Conservation (phyloP, 768 basidiomycete genomes). For the Kwoniella mangroviensis region DNA sequence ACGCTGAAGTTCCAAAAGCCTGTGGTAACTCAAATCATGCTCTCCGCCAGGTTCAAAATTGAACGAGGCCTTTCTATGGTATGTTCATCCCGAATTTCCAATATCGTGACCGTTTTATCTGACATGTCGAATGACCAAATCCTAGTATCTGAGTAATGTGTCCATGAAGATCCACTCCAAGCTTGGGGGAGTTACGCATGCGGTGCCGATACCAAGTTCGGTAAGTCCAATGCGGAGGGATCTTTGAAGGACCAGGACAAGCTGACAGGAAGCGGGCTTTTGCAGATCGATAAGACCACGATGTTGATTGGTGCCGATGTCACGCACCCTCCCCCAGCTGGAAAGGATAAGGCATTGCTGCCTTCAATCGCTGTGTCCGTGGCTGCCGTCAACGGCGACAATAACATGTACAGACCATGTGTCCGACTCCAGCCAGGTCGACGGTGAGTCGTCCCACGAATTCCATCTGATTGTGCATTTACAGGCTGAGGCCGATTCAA, state of each 20-base stretch:
- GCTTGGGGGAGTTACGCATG: slow-evolving; percentile 54
- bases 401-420: slow-evolving; percentile 31
- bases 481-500: neutral
- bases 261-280: neutral
- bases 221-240: neutral
- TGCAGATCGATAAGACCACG: slow-evolving; percentile 35
- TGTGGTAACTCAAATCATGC: slow-evolving; percentile 51
- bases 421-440: slow-evolving; percentile 54
- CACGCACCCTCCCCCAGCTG: slow-evolving; percentile 39
- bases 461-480: neutral
- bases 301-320: slow-evolving; percentile 50
- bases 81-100: too few relatives aligned
- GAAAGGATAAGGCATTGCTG: slow-evolving; percentile 25
- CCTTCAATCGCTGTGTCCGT: slow-evolving; percentile 48
- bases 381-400: slow-evolving; percentile 38
- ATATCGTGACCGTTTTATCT: slow-evolving; percentile 29
- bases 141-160: slow-evolving; percentile 5
- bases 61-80: too few relatives aligned
- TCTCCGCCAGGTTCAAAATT: slow-evolving; percentile 35
- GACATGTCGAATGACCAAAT: neutral
- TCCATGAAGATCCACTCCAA: slow-evolving; percentile 57
- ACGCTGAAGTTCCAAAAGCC: slow-evolving; percentile 24
- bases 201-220: slow-evolving; percentile 22
- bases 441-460: slow-evolving; percentile 30
- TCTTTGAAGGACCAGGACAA: too few relatives aligned